phyloP scores from a whole-genome alignment of 208 protist species.

The Balamuthia mandrillaris region DNA sequence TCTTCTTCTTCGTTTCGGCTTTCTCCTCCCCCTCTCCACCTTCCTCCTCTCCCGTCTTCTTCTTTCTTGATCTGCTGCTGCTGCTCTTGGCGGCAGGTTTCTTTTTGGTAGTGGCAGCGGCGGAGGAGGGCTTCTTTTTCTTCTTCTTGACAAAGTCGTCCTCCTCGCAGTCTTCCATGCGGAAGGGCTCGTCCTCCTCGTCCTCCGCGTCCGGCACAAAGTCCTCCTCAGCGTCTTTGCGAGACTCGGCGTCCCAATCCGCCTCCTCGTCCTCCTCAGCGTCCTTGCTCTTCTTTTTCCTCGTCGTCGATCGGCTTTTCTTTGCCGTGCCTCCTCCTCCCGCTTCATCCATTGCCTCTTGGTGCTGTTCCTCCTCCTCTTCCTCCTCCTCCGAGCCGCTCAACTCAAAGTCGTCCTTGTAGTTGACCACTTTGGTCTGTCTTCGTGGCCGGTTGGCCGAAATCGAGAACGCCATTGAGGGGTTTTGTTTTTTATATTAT shows the following conservation, averaged over 20 bases:
- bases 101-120: not conserved
- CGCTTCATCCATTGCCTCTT: too few species aligned
- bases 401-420: not conserved
- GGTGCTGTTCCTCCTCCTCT: not conserved
- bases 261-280: not conserved
- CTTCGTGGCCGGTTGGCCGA: not conserved
- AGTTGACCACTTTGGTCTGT: not conserved
- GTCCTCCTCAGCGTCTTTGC: not conserved
- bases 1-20: not conserved
- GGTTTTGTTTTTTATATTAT: too few species aligned
- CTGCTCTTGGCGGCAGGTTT: not conserved
- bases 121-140: not conserved
- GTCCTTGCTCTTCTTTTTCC: too few species aligned
- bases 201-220: not conserved
- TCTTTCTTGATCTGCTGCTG: not conserved
- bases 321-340: too few species aligned
- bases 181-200: not conserved
- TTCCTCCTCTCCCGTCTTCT: not conserved
- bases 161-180: not conserved
- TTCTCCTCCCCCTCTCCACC: not conserved
- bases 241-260: not conserved
- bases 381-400: not conserved
- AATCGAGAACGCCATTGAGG: not conserved
- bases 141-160: slow-evolving; percentile 3
- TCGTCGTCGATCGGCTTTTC: too few species aligned